Evolutionary conservation across 2,329 filamentous ascomycete genomes (phyloP).

Genomic region (Diplodia intermedia): DNA sequence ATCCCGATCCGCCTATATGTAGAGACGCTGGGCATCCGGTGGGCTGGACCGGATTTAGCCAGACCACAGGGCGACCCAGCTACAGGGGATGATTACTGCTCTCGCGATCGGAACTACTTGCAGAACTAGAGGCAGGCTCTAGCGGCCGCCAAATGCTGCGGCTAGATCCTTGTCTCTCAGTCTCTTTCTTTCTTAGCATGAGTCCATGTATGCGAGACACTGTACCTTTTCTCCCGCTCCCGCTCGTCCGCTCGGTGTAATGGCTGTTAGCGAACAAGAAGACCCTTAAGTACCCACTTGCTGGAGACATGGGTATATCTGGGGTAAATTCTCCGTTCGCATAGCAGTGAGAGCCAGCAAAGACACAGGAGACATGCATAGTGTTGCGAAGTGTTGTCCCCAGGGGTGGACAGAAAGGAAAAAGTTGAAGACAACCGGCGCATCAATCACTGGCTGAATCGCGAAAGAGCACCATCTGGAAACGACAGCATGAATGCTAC

Average conservation of each 20-base stretch:
- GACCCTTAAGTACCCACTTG: neutral
- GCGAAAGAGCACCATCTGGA: neutral
- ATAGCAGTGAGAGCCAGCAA: neutral
- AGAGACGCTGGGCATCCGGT: neutral
- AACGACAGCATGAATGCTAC: neutral
- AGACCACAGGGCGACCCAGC: neutral
- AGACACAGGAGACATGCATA: too few relatives aligned
- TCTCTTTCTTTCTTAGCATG: neutral
- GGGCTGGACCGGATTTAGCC: slow-evolving; percentile 8
- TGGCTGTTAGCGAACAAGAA: slow-evolving; percentile 6
- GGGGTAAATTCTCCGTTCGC: neutral
- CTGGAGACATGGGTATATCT: neutral
- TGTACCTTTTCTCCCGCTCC: neutral
- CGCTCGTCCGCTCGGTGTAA: slow-evolving; percentile 7
- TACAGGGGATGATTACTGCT: neutral
- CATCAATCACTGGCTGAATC: too few relatives aligned
- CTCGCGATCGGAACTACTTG: neutral
- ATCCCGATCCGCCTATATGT: neutral
- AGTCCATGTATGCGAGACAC: neutral
- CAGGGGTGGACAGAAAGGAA: too few relatives aligned
- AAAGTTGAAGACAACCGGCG: too few relatives aligned
- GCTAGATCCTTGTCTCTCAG: neutral
- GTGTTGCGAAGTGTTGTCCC: too few relatives aligned
- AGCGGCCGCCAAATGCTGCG: neutral
- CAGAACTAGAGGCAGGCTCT: neutral